A percentile compares a stretch with the other conserved stretches of the same genome.
These are phyloP conservation scores for Penicillium sp. DNA, from an alignment of 2,329 filamentous ascomycete species.

Conservation along the genomic window DNA sequence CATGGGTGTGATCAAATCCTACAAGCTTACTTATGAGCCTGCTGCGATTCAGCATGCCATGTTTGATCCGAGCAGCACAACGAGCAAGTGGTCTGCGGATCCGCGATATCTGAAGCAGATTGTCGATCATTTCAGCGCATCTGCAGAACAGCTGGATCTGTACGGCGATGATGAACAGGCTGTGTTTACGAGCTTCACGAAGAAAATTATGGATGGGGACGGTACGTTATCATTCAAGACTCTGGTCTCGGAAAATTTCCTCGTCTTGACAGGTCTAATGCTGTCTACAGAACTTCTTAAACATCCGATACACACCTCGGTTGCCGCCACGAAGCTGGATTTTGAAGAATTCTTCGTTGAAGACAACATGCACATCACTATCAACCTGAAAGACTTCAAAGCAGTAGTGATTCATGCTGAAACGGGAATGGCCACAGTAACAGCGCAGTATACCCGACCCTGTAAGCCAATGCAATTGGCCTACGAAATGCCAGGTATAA, in stretches of 20 bases:
- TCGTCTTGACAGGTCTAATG: background rate
- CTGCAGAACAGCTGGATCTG: slow-evolving; percentile 64
- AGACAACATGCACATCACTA: slow-evolving; percentile 60
- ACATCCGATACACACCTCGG: slow-evolving; percentile 64
- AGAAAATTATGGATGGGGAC: slow-evolving; percentile 62
- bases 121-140: slow-evolving; percentile 63
- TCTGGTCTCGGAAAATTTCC: background rate
- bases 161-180: slow-evolving; percentile 58
- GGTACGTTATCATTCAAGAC: slow-evolving; percentile 34
- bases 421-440: slow-evolving; percentile 55
- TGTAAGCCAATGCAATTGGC: slow-evolving; percentile 61
- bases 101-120: slow-evolving; percentile 60
- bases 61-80: slow-evolving; percentile 58
- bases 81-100: slow-evolving; percentile 60
- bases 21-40: slow-evolving; percentile 64
- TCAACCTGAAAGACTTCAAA: slow-evolving; percentile 66
- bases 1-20: slow-evolving; percentile 65
- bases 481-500: slow-evolving; percentile 56
- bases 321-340: slow-evolving; percentile 61
- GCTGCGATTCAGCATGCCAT: slow-evolving; percentile 63
- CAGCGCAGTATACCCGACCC: slow-evolving; percentile 59
- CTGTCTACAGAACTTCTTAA: slow-evolving; percentile 57
- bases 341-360: slow-evolving; percentile 62
- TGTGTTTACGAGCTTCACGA: slow-evolving; percentile 66
- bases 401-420: slow-evolving; percentile 64